Evolutionary conservation across 345 rosid genomes (phyloP).

Genomic region (Hevea brasiliensis): DNA sequence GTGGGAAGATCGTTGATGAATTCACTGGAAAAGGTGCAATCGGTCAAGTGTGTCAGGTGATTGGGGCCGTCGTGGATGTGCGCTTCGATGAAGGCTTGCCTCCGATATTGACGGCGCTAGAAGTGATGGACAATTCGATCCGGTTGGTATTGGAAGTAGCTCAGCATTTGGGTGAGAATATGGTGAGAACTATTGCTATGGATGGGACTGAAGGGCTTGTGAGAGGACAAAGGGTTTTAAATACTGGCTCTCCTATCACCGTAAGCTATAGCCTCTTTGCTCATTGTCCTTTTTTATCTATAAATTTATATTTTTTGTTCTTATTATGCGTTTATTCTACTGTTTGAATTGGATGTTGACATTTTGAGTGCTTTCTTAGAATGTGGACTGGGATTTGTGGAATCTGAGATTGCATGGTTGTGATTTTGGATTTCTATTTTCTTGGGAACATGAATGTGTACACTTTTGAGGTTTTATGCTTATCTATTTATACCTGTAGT

Average conservation of each 20-base stretch:
- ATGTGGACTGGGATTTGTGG: background rate
- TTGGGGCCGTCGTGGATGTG: background rate
- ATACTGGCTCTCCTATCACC: background rate
- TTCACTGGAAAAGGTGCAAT: background rate
- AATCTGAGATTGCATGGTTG: too few relatives aligned
- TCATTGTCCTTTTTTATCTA: background rate
- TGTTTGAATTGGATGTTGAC: background rate
- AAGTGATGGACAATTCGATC: background rate
- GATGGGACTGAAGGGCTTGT: background rate
- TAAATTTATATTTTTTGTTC: too few relatives aligned
- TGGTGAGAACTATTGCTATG: background rate
- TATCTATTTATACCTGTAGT: too few relatives aligned
- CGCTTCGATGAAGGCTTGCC: background rate
- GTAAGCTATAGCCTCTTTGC: background rate
- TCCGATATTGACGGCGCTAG: background rate
- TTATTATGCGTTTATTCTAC: too few relatives aligned
- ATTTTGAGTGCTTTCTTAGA: background rate
- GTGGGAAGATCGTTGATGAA: background rate
- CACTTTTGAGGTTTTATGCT: too few relatives aligned
- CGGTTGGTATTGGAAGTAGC: background rate
- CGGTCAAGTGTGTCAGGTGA: background rate
- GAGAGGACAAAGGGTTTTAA: background rate
- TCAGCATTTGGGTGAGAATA: background rate
- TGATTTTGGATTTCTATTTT: too few relatives aligned
- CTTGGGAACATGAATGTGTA: too few relatives aligned